Conservation (phyloP, 148 eudicot species). For the Limonium bicolor region DNA sequence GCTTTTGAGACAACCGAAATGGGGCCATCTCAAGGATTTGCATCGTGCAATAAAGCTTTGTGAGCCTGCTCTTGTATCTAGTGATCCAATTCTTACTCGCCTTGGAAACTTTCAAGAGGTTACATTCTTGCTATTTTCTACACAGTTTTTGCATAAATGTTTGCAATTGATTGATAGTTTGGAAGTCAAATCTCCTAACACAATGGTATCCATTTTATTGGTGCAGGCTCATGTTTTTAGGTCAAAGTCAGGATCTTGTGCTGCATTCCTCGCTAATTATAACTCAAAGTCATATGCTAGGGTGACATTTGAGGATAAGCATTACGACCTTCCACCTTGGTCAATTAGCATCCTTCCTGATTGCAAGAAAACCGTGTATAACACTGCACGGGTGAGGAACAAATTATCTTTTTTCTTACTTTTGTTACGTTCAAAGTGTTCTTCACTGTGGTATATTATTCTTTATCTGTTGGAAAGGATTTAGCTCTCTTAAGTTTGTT, state of each 20-base stretch:
- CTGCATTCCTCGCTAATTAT: conserved; percentile 77
- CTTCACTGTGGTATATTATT: no score
- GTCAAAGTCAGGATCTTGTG: conserved; percentile 53
- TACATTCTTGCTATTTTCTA: conserved; percentile 2
- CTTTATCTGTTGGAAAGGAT: no score
- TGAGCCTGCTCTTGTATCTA: conserved; percentile 59
- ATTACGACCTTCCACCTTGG: conserved; percentile 67
- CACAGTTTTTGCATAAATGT: no score
- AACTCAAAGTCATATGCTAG: conserved; percentile 28
- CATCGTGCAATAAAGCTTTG: conserved; percentile 75
- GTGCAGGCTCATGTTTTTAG: conserved; percentile 52
- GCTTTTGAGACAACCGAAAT: conserved; percentile 62
- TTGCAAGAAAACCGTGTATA: conserved; percentile 63
- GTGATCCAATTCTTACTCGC: conserved; percentile 27
- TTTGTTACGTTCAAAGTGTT: no score
- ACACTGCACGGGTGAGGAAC: conserved; percentile 65
- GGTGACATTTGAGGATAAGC: conserved; percentile 32
- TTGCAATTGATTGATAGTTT: neutral
- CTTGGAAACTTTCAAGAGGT: conserved; percentile 69
- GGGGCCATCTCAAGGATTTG: conserved; percentile 68
- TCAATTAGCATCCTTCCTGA: conserved; percentile 92
- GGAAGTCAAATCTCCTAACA: neutral
- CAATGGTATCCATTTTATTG: neutral
- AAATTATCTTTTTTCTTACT: neutral
- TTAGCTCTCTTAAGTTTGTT: no score